A percentile compares a stretch with the other conserved stretches of the same genome.
phyloP scores from a whole-genome alignment of 179 eudicot genomes.

The Beta lomatogona region DNA sequence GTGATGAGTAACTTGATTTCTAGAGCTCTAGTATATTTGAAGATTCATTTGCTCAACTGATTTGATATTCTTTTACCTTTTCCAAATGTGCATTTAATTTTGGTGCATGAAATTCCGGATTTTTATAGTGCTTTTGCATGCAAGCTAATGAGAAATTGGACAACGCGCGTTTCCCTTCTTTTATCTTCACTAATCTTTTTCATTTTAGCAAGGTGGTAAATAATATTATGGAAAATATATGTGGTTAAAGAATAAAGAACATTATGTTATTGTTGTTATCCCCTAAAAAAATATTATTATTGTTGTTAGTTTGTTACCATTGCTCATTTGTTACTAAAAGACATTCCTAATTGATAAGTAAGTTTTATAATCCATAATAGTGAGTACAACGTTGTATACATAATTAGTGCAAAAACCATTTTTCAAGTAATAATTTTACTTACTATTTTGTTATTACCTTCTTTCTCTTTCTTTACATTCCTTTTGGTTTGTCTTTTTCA shows the following conservation, averaged over 20 bases:
- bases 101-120: constrained; percentile 13
- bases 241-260: too few species aligned
- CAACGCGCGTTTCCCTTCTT: too few species aligned
- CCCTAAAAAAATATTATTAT: too few species aligned
- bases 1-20: constrained; percentile 13
- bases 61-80: neutral
- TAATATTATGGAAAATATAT: neutral
- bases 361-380: constrained; percentile 4
- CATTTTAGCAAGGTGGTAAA: neutral
- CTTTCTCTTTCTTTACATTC: neutral
- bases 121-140: neutral
- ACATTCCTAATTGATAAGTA: neutral
- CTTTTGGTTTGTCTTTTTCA: neutral
- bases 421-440: neutral
- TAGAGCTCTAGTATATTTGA: neutral
- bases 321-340: neutral
- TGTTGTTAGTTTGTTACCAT: neutral
- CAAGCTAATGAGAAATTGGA: neutral
- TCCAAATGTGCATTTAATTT: neutral
- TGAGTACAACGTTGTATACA: constrained; percentile 14
- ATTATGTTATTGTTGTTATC: too few species aligned
- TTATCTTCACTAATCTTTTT: too few species aligned
- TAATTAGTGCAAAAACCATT: neutral
- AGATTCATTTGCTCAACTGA: neutral
- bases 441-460: neutral